Evolutionary conservation across 2,329 filamentous ascomycete species (phyloP).

Genomic region (Leptographium lundbergii): DNA sequence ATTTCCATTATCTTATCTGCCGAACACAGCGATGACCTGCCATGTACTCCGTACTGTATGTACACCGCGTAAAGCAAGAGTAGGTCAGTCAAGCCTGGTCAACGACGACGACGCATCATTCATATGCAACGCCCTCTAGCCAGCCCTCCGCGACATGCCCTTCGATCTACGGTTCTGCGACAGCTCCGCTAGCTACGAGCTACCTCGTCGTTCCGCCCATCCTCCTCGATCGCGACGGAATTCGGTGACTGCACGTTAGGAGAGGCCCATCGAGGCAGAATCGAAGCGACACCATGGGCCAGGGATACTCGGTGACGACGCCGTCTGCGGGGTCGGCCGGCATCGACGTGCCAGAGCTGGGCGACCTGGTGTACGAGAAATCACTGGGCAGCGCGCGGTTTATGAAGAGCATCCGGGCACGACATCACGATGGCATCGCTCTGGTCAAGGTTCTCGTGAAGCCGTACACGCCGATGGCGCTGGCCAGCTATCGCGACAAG

Average conservation of each 20-base stretch:
- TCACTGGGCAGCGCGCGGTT: constrained; percentile 85
- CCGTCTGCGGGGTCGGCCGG: constrained; percentile 84
- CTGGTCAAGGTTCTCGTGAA: constrained; percentile 94
- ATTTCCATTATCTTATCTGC: background rate
- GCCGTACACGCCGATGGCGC: constrained; percentile 68
- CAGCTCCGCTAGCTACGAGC: background rate
- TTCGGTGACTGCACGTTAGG: background rate
- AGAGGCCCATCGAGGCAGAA: background rate
- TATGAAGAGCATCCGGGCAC: constrained; percentile 89
- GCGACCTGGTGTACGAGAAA: constrained; percentile 83
- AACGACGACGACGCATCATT: background rate
- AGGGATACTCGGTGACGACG: constrained; percentile 88
- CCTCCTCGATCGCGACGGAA: background rate
- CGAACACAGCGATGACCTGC: background rate
- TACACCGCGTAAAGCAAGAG: background rate
- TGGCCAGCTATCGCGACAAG: constrained; percentile 65
- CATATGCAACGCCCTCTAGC: background rate
- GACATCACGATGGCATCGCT: constrained; percentile 80
- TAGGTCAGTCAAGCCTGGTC: background rate
- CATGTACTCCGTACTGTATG: no score
- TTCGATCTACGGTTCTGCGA: background rate
- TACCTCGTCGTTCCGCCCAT: background rate
- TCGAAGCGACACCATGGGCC: constrained; percentile 56
- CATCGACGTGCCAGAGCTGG: constrained; percentile 86
- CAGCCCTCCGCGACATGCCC: background rate